Percentiles rank a stretch among this genome's conserved stretches.
Conservation (phyloP, 139 green algal species). For the Desmodesmus armatus region DNA sequence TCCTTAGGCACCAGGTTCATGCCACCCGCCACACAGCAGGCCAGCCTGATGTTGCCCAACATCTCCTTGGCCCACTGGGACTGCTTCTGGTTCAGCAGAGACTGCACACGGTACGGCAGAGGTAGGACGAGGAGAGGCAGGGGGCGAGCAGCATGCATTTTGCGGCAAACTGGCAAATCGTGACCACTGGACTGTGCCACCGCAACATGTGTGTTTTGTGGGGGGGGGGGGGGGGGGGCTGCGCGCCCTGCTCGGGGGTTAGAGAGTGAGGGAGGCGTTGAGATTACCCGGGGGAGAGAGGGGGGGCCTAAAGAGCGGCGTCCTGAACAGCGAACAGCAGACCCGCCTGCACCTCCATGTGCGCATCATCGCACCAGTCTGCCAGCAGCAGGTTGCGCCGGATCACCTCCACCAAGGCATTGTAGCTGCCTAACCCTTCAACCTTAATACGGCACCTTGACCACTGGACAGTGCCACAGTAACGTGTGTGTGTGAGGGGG, state of each 20-base stretch:
- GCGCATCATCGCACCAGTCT: slow-evolving; percentile 91
- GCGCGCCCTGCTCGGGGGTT: too few relatives aligned
- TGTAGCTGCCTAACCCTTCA: too few relatives aligned
- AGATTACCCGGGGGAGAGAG: background rate
- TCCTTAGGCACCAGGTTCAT: slow-evolving; percentile 49
- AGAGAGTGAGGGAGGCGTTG: background rate
- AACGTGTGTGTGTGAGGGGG: too few relatives aligned
- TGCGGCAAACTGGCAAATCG: background rate
- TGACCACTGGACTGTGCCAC: too few relatives aligned
- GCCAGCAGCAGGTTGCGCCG: slow-evolving; percentile 89
- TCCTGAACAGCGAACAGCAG: too few relatives aligned
- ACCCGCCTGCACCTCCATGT: slow-evolving; percentile 69
- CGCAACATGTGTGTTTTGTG: too few relatives aligned
- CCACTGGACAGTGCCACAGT: too few relatives aligned
- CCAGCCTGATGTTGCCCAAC: slow-evolving; percentile 80
- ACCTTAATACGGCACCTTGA: too few relatives aligned
- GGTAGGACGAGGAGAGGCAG: background rate
- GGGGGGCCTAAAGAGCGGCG: too few relatives aligned
- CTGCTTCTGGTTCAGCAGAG: slow-evolving; percentile 48
- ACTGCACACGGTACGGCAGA: slow-evolving; percentile 7
- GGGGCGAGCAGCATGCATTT: background rate
- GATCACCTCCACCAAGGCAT: slow-evolving; percentile 86
- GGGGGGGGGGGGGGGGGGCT: too few relatives aligned
- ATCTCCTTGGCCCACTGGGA: slow-evolving; percentile 74
- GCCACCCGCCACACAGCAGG: slow-evolving; percentile 88